Evolutionary conservation across 345 rosid genomes (phyloP).

Genomic region (Corymbia maculata): DNA sequence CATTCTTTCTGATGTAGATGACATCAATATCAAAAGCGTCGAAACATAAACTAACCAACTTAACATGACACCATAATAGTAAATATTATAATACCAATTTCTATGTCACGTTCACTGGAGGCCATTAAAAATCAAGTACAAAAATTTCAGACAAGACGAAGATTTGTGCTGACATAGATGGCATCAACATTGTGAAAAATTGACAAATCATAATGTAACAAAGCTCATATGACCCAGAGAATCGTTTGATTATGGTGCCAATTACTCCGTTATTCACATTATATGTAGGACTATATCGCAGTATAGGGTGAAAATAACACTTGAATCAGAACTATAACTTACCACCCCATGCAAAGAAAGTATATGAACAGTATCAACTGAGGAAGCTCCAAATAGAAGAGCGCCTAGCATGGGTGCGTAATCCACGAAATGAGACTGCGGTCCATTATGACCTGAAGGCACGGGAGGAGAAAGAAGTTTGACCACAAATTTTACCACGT

Average conservation of each 20-base stretch:
- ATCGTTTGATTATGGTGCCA: not conserved
- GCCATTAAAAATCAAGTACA: not conserved
- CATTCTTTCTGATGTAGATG: not conserved
- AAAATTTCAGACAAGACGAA: not conserved
- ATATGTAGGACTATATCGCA: not conserved
- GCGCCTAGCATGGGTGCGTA: constrained; percentile 44
- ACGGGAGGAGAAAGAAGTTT: constrained; percentile 57
- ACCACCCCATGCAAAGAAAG: constrained; percentile 63
- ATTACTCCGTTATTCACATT: not conserved
- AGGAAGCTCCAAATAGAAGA: constrained; percentile 38
- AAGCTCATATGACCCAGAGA: not conserved
- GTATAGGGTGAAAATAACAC: not conserved
- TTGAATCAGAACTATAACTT: constrained; percentile 9
- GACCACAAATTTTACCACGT: constrained; percentile 47
- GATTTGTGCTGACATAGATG: not conserved
- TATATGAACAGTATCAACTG: constrained; percentile 46
- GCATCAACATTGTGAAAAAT: not conserved
- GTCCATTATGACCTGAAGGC: constrained; percentile 22
- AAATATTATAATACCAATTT: not conserved
- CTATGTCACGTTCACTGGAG: not conserved
- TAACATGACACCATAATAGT: not conserved
- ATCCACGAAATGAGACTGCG: constrained; percentile 35
- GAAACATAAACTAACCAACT: not conserved
- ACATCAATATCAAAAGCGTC: not conserved
- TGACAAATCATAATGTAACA: not conserved